These are phyloP conservation scores for Tetrahymena elliotti DNA, from an alignment of 73 alveolate species.

Conservation along the genomic window DNA sequence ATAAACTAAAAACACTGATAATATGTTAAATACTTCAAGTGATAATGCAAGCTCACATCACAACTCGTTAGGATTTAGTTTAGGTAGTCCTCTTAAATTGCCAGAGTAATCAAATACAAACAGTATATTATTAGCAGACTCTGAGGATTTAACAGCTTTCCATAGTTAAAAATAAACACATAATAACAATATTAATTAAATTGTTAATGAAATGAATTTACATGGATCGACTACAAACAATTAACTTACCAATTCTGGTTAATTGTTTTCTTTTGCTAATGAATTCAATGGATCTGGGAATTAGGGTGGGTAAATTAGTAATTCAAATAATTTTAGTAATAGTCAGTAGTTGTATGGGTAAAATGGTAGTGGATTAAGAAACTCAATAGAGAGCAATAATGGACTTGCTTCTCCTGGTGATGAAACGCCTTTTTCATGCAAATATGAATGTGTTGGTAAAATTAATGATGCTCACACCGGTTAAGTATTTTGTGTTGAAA, in stretches of 20 bases:
- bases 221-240: neutral
- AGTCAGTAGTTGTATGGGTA: neutral
- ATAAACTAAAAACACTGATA: neutral
- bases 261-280: neutral
- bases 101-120: neutral
- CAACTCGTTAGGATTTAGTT: neutral
- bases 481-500: conserved; percentile 44
- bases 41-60: neutral
- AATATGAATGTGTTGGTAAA: neutral
- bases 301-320: neutral
- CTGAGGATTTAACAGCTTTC: neutral
- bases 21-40: neutral
- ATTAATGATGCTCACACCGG: conserved; percentile 52
- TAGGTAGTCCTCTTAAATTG: neutral
- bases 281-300: neutral
- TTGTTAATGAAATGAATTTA: neutral
- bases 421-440: neutral
- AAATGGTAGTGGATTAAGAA: neutral
- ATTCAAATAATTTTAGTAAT: neutral
- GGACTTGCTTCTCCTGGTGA: neutral
- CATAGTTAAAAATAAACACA: neutral
- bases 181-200: neutral
- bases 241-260: neutral
- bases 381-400: neutral
- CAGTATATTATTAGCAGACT: neutral